Evolutionary conservation across 495 filamentous ascomycete species (phyloP).

Genomic region (Astrothelium macrocarpum): DNA sequence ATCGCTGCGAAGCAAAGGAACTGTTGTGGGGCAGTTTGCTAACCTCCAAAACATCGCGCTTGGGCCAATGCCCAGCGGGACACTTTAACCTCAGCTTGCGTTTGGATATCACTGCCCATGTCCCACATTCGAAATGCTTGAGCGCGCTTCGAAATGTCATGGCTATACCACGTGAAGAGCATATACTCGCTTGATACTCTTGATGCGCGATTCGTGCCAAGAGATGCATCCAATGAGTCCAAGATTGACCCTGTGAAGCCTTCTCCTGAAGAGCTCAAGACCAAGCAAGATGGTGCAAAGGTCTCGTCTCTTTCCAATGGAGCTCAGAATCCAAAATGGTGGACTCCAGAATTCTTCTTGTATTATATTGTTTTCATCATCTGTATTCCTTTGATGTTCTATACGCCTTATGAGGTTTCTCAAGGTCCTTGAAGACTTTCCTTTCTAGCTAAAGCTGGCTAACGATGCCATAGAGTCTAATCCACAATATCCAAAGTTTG

Average conservation of each 20-base stretch:
- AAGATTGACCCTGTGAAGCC: constrained; percentile 17
- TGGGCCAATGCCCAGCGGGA: no score
- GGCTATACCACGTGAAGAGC: constrained; percentile 40
- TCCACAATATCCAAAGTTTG: constrained; percentile 69
- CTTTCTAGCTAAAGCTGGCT: not conserved
- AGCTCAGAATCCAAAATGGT: constrained; percentile 61
- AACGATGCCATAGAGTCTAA: constrained; percentile 52
- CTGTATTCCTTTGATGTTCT: constrained; percentile 82
- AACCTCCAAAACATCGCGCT: not conserved
- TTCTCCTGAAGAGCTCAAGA: constrained; percentile 34
- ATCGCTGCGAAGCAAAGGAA: not conserved
- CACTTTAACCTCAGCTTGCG: no score
- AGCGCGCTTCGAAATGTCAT: constrained; percentile 2
- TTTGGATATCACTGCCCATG: no score
- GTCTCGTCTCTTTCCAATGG: constrained; percentile 29
- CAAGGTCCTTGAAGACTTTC: constrained; percentile 42
- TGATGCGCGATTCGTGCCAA: constrained; percentile 79
- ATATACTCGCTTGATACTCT: constrained; percentile 64
- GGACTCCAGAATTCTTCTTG: constrained; percentile 72
- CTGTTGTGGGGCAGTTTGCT: not conserved
- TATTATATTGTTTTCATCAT: constrained; percentile 65
- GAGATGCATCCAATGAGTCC: constrained; percentile 37
- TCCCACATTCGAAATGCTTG: not conserved
- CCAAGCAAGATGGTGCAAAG: constrained; percentile 31
- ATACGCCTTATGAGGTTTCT: constrained; percentile 75